phyloP scores from a whole-genome alignment of 2,329 filamentous ascomycete genomes.

The Hirsutella rhossiliensis region DNA sequence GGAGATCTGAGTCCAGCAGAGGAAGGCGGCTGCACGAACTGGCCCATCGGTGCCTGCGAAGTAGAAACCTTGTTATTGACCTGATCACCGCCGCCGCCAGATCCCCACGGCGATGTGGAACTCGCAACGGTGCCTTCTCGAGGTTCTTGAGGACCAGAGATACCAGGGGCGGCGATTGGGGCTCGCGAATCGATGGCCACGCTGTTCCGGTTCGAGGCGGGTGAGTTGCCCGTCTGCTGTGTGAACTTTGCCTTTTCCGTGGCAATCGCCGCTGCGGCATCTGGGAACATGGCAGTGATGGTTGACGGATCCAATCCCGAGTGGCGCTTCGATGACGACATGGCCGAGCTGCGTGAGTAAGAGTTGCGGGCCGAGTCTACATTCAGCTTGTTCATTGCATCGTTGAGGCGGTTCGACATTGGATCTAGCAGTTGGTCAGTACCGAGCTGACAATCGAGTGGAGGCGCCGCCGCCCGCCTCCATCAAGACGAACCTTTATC shows the following conservation, averaged over 20 bases:
- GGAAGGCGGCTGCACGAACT: conserved; percentile 76
- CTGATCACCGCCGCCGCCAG: conserved; percentile 35
- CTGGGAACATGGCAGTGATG: conserved; percentile 98
- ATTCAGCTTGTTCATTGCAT: conserved; percentile 92
- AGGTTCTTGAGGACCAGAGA: conserved; percentile 43
- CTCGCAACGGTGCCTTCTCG: conserved; percentile 14
- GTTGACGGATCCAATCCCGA: conserved; percentile 87
- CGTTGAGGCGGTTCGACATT: conserved; percentile 90
- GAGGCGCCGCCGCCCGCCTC: not conserved
- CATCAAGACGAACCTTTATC: conserved; percentile 62
- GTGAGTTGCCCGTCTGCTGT: conserved; percentile 82
- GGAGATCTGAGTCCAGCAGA: conserved; percentile 69
- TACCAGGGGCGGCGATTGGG: conserved; percentile 63
- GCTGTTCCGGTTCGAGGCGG: conserved; percentile 89
- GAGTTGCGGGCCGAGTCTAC: conserved; percentile 83
- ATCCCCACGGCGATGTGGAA: conserved; percentile 63
- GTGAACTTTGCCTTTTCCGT: conserved; percentile 97
- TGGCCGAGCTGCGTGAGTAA: conserved; percentile 66
- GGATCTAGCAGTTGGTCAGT: conserved; percentile 50
- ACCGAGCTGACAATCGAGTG: not conserved
- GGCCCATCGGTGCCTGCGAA: conserved; percentile 78
- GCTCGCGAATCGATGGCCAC: conserved; percentile 63
- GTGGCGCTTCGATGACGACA: conserved; percentile 68
- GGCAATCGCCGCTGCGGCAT: conserved; percentile 94
- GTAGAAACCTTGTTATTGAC: conserved; percentile 61